These are phyloP conservation scores for Eutrema yunnanense DNA, from an alignment of 345 rosid genomes.

Conservation along the genomic window DNA sequence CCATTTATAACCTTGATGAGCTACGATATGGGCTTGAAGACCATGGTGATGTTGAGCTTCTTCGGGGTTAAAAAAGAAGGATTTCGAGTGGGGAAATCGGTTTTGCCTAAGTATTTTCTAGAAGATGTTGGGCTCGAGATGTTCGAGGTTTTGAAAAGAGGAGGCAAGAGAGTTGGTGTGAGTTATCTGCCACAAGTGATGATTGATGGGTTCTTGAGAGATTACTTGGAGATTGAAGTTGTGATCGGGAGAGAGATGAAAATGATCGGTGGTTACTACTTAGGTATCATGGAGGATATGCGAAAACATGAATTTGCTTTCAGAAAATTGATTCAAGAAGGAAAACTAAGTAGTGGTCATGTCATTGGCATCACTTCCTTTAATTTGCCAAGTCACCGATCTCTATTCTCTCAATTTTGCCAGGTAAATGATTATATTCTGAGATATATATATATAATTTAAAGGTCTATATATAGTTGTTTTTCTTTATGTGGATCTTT, in stretches of 20 bases:
- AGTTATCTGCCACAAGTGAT: slow-evolving; percentile 49
- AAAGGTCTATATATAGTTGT: not conserved
- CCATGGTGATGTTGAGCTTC: slow-evolving; percentile 50
- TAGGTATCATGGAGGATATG: slow-evolving; percentile 43
- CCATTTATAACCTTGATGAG: slow-evolving; percentile 41
- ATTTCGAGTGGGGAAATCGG: slow-evolving; percentile 37
- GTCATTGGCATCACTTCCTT: slow-evolving; percentile 42
- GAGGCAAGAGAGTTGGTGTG: slow-evolving; percentile 36
- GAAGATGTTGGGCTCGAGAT: slow-evolving; percentile 54
- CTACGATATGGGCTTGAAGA: slow-evolving; percentile 32
- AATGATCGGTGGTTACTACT: slow-evolving; percentile 37
- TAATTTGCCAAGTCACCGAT: slow-evolving; percentile 30
- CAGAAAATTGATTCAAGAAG: slow-evolving; percentile 12
- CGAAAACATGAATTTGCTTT: slow-evolving; percentile 2
- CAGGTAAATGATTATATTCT: slow-evolving; percentile 31
- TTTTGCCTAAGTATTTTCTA: slow-evolving; percentile 55
- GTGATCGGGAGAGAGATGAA: slow-evolving; percentile 50
- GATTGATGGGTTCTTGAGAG: slow-evolving; percentile 51
- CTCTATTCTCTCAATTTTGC: slow-evolving; percentile 41
- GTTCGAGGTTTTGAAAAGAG: slow-evolving; percentile 42
- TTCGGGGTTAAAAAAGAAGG: slow-evolving; percentile 37
- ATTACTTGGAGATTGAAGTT: slow-evolving; percentile 41
- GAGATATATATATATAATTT: not conserved
- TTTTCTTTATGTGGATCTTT: not conserved
- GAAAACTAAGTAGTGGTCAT: slow-evolving; percentile 5